Percentiles rank a stretch among this genome's conserved stretches.
phyloP scores from a whole-genome alignment of 306 rosid genomes.

The Cucumis melo region DNA sequence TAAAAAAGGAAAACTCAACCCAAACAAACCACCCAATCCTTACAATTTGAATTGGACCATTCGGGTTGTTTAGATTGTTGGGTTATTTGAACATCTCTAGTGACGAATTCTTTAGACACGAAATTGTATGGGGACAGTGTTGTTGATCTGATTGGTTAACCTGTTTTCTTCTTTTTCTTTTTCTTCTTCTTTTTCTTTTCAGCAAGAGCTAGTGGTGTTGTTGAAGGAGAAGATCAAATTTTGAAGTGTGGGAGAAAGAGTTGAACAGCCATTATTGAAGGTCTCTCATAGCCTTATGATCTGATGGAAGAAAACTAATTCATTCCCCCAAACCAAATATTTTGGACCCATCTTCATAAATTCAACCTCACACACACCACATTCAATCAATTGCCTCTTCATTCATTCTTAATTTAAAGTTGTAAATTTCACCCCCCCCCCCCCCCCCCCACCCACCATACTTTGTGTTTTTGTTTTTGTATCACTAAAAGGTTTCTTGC shows the following conservation, averaged over 20 bases:
- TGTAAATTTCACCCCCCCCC: background rate
- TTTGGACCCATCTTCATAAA: background rate
- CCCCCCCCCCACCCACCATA: background rate
- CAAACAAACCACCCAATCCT: too few relatives aligned
- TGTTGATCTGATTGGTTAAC: too few relatives aligned
- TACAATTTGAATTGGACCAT: too few relatives aligned
- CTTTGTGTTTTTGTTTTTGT: background rate
- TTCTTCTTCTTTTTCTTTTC: too few relatives aligned
- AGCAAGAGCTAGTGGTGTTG: slow-evolving; percentile 78
- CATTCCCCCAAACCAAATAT: background rate
- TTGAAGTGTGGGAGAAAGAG: slow-evolving; percentile 16
- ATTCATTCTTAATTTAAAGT: background rate
- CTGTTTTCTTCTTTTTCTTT: too few relatives aligned
- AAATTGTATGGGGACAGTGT: too few relatives aligned
- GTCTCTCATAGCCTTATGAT: background rate
- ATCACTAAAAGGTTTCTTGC: too few relatives aligned
- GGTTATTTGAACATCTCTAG: too few relatives aligned
- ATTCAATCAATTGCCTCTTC: background rate
- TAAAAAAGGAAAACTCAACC: too few relatives aligned
- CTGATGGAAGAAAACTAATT: background rate
- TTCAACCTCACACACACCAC: background rate
- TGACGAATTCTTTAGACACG: too few relatives aligned
- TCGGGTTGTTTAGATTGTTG: too few relatives aligned
- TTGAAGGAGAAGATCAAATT: slow-evolving; percentile 64
- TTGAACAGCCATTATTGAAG: background rate